A percentile compares a stretch with the other conserved stretches of the same genome.
Evolutionary conservation across 352 stramenopile genomes (phyloP).

Genomic region (Phytophthora pini): DNA sequence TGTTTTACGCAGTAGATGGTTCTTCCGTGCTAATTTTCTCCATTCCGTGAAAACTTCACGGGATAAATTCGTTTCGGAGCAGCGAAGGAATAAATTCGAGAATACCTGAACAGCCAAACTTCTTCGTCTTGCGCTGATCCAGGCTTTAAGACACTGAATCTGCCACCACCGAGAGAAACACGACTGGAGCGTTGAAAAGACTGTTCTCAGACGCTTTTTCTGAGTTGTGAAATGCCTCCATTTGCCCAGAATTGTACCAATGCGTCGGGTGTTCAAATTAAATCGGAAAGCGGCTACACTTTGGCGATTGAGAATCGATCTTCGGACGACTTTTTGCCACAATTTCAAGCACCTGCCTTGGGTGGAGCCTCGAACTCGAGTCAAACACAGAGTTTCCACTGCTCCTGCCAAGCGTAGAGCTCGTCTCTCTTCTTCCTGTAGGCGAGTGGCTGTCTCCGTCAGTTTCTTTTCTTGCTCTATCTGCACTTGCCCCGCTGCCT

Average conservation of each 20-base stretch:
- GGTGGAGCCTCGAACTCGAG: conserved; percentile 6
- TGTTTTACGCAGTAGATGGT: conserved; percentile 39
- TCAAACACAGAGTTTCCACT: conserved; percentile 21
- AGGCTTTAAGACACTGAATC: conserved; percentile 29
- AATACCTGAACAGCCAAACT: conserved; percentile 34
- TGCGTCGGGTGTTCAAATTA: conserved; percentile 4
- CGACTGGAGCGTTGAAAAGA: conserved; percentile 11
- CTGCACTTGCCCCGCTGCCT: conserved; percentile 8
- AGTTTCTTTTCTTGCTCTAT: conserved; percentile 18
- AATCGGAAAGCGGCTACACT: conserved; percentile 10
- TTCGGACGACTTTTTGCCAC: conserved; percentile 19
- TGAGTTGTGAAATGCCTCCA: conserved; percentile 22
- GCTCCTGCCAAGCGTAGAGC: conserved; percentile 19
- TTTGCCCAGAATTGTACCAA: neutral
- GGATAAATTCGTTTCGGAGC: conserved; percentile 11
- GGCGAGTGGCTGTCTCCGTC: conserved; percentile 3
- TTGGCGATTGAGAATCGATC: conserved; percentile 4
- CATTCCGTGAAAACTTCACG: conserved; percentile 28
- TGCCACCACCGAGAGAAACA: conserved; percentile 20
- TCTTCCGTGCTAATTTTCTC: conserved; percentile 26
- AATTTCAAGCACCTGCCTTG: conserved; percentile 18
- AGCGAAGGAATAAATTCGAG: conserved; percentile 13
- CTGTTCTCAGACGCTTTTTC: conserved; percentile 13
- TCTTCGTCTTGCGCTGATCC: conserved; percentile 17
- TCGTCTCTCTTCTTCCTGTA: conserved; percentile 21